Conservation (phyloP, 1,284 basidiomycete species). For the Cryptococcus maquisensis region DNA sequence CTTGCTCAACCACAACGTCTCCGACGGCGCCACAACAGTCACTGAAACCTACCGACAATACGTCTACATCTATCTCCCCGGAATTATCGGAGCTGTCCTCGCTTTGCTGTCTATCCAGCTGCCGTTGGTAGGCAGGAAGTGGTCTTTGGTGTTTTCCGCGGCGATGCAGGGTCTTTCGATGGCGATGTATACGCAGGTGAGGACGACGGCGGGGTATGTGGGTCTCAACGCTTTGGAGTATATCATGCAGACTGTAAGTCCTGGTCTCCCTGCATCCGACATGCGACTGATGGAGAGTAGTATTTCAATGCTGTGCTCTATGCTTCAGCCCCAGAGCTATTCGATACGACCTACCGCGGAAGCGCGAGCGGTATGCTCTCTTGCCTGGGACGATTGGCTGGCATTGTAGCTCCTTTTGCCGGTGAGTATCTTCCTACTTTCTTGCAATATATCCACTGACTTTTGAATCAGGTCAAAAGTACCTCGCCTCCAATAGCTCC, state of each 20-base stretch:
- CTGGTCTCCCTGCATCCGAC: too few species aligned
- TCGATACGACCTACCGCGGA: conserved; percentile 47
- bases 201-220: conserved; percentile 36
- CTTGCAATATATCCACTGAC: too few species aligned
- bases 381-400: conserved; percentile 14
- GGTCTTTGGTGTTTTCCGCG: conserved; percentile 47
- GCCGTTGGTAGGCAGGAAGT: conserved; percentile 46
- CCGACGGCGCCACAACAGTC: conserved; percentile 33
- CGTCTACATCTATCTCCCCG: conserved; percentile 45
- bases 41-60: conserved; percentile 48
- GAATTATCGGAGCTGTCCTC: conserved; percentile 42
- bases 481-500: conserved; percentile 23
- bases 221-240: conserved; percentile 48
- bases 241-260: conserved; percentile 12
- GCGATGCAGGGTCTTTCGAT: conserved; percentile 46
- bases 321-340: conserved; percentile 48
- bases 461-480: conserved; percentile 9
- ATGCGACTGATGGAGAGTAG: too few species aligned
- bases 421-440: not conserved
- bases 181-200: conserved; percentile 48
- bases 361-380: conserved; percentile 30
- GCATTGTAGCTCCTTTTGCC: conserved; percentile 16
- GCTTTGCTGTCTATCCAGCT: conserved; percentile 46
- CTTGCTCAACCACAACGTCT: conserved; percentile 42
- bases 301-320: conserved; percentile 27